Conservation (phyloP, 805 yeast species). For the Wickerhamiella shivajii region DNA sequence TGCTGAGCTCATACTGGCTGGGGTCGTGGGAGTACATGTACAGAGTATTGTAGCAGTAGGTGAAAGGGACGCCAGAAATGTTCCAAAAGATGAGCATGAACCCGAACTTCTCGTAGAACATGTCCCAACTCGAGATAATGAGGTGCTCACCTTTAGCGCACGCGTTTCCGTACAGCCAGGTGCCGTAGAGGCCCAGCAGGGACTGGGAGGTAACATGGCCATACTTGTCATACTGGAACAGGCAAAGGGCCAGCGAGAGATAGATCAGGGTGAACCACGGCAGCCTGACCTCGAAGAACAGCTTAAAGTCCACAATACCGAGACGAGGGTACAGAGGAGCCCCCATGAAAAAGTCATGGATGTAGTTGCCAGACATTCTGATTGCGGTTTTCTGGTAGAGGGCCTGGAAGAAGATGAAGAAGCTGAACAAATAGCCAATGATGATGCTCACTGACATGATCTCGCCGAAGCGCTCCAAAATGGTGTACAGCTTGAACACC, state of each 20-base stretch:
- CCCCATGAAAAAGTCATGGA: constrained; percentile 93
- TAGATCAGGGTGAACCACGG: constrained; percentile 92
- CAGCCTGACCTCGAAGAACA: constrained; percentile 93
- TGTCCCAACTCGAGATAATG: constrained; percentile 97
- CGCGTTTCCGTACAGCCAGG: constrained; percentile 91
- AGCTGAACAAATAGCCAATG: constrained; percentile 56
- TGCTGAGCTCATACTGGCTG: constrained; percentile 61
- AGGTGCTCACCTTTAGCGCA: constrained; percentile 96
- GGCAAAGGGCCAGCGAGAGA: constrained; percentile 54
- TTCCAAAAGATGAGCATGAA: constrained; percentile 98
- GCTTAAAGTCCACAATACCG: constrained; percentile 83
- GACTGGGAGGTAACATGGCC: constrained; percentile 73
- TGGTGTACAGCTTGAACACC: constrained; percentile 54
- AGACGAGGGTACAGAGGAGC: constrained; percentile 93
- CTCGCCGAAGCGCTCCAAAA: constrained; percentile 74
- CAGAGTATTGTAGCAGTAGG: constrained; percentile 88
- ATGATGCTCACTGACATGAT: constrained; percentile 85
- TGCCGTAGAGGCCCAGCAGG: constrained; percentile 58
- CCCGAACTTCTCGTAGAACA: constrained; percentile 99
- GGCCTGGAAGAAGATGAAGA: constrained; percentile 56
- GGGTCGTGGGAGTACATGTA: constrained; percentile 77
- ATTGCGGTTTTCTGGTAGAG: constrained; percentile 60
- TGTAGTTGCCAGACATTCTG: constrained; percentile 77
- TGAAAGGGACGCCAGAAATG: constrained; percentile 97
- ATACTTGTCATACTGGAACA: constrained; percentile 67